Conservation (phyloP, 2,329 filamentous ascomycete genomes). For the Cercospora zeae-maydis region DNA sequence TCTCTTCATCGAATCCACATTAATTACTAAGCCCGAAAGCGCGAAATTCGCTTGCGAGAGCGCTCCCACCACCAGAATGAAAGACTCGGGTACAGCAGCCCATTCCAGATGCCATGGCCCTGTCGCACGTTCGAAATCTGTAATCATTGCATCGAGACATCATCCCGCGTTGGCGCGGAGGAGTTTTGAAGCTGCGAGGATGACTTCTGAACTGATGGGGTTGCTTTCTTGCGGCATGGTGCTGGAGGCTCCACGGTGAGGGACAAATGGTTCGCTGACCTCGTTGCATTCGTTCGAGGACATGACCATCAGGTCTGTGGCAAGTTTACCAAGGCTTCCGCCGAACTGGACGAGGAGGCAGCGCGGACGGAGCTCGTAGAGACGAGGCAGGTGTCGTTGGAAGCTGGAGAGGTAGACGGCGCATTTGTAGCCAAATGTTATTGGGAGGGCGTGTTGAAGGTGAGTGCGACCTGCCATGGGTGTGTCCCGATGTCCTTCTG, state of each 20-base stretch:
- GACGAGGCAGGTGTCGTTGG: slow-evolving; percentile 30
- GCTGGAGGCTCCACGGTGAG: slow-evolving; percentile 52
- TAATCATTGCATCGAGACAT: slow-evolving; percentile 32
- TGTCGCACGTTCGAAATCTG: slow-evolving; percentile 34
- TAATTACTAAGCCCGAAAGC: slow-evolving; percentile 30
- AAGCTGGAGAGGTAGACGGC: slow-evolving; percentile 33
- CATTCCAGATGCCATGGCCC: slow-evolving; percentile 37
- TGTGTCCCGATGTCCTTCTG: slow-evolving; percentile 24
- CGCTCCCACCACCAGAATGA: slow-evolving; percentile 27
- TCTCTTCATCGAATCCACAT: slow-evolving; percentile 28
- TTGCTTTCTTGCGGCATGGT: slow-evolving; percentile 54
- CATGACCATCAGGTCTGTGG: slow-evolving; percentile 34
- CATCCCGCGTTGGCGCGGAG: slow-evolving; percentile 28
- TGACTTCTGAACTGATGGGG: slow-evolving; percentile 33
- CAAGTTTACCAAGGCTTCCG: slow-evolving; percentile 33
- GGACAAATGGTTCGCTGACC: slow-evolving; percentile 44
- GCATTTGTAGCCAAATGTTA: slow-evolving; percentile 36
- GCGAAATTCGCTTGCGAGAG: slow-evolving; percentile 30
- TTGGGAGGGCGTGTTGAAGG: slow-evolving; percentile 34
- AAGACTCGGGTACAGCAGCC: slow-evolving; percentile 34
- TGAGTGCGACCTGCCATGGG: slow-evolving; percentile 34
- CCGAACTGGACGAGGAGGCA: slow-evolving; percentile 33
- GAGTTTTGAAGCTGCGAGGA: slow-evolving; percentile 30
- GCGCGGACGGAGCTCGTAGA: slow-evolving; percentile 27
- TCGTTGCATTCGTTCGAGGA: slow-evolving; percentile 34